Evolutionary conservation across 2,329 filamentous ascomycete species (phyloP).

Genomic region (Juglanconis oblonga): DNA sequence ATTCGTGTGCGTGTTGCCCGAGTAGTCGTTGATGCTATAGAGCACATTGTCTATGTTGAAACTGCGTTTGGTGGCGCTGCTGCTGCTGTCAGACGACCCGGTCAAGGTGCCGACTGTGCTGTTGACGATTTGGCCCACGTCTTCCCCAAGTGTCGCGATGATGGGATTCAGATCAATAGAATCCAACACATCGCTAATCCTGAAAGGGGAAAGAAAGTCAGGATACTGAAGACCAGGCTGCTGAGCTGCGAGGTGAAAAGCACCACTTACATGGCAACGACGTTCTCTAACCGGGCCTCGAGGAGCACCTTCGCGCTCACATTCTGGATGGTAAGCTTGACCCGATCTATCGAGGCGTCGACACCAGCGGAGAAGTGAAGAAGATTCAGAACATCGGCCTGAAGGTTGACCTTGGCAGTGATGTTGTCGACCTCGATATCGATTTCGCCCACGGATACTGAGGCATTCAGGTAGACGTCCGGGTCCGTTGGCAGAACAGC

Average conservation of each 20-base stretch:
- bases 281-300: slow-evolving; percentile 57
- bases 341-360: slow-evolving; percentile 54
- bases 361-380: slow-evolving; percentile 61
- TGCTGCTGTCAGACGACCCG: slow-evolving; percentile 18
- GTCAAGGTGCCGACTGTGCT: slow-evolving; percentile 28
- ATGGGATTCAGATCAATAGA: slow-evolving; percentile 61
- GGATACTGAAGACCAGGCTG: background rate
- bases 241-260: background rate
- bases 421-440: slow-evolving; percentile 57
- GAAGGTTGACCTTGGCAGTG: slow-evolving; percentile 58
- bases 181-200: slow-evolving; percentile 52
- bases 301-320: slow-evolving; percentile 56
- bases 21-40: slow-evolving; percentile 60
- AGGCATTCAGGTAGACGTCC: slow-evolving; percentile 60
- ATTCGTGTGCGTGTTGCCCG: slow-evolving; percentile 53
- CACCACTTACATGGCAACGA: slow-evolving; percentile 46
- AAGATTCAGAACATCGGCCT: slow-evolving; percentile 56
- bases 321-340: slow-evolving; percentile 55
- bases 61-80: slow-evolving; percentile 10
- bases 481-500: slow-evolving; percentile 43
- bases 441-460: slow-evolving; percentile 56
- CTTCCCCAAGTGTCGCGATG: slow-evolving; percentile 51
- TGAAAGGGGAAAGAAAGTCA: background rate
- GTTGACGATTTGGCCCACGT: slow-evolving; percentile 46
- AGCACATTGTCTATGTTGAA: slow-evolving; percentile 34